Evolutionary conservation across 1,284 basidiomycete genomes (phyloP).

Genomic region (Apiotrichum montevideense): DNA sequence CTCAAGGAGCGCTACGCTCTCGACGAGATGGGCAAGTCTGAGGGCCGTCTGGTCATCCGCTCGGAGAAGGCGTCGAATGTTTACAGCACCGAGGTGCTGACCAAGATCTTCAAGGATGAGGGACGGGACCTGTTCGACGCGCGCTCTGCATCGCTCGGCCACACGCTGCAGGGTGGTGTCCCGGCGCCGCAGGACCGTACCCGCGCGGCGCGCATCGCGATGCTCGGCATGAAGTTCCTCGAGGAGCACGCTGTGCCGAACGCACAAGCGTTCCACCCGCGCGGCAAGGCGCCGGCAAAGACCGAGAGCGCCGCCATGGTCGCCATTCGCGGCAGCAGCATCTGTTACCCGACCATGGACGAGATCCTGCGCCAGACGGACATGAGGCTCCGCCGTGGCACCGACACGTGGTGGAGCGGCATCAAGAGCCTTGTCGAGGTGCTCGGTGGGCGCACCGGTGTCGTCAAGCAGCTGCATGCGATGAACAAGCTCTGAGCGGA

Average conservation of each 20-base stretch:
- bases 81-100: slow-evolving; percentile 88
- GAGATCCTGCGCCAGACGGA: slow-evolving; percentile 83
- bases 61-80: slow-evolving; percentile 81
- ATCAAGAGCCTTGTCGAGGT: slow-evolving; percentile 66
- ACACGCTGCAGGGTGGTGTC: slow-evolving; percentile 91
- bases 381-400: slow-evolving; percentile 81
- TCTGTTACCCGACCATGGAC: slow-evolving; percentile 74
- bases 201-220: slow-evolving; percentile 78
- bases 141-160: slow-evolving; percentile 85
- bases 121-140: slow-evolving; percentile 88
- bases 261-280: slow-evolving; percentile 24
- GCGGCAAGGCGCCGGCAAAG: slow-evolving; percentile 22
- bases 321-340: slow-evolving; percentile 72
- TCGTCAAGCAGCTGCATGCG: slow-evolving; percentile 17
- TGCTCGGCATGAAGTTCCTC: slow-evolving; percentile 91
- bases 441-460: slow-evolving; percentile 49
- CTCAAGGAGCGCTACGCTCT: slow-evolving; percentile 78
- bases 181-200: slow-evolving; percentile 91
- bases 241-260: slow-evolving; percentile 63
- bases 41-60: slow-evolving; percentile 89
- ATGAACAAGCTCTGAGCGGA: not conserved
- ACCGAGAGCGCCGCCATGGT: slow-evolving; percentile 71
- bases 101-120: slow-evolving; percentile 90
- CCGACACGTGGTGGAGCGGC: slow-evolving; percentile 71
- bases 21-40: slow-evolving; percentile 80